Percentiles rank a stretch among this genome's conserved stretches.
Conservation (phyloP, 164 flowering plant genomes). For the Umbellularia californica region DNA sequence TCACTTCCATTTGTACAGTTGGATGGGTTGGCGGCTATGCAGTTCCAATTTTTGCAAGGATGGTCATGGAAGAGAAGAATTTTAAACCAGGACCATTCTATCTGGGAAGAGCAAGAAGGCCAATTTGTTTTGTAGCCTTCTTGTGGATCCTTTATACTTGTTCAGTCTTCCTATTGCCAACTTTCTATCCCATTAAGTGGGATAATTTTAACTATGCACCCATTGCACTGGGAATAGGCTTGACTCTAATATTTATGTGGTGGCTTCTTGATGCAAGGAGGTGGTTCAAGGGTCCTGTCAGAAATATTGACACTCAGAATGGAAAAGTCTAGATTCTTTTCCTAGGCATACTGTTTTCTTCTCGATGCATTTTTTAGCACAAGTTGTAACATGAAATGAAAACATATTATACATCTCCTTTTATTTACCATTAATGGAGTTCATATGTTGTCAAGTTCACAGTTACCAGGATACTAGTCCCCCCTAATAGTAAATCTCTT, state of each 20-base stretch:
- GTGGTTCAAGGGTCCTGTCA: conserved; percentile 77
- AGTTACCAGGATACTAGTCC: too few relatives aligned
- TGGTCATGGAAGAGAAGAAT: conserved; percentile 57
- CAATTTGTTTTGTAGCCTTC: conserved; percentile 61
- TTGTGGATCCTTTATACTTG: conserved; percentile 73
- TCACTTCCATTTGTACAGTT: conserved; percentile 58
- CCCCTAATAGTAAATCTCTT: too few relatives aligned
- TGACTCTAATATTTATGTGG: conserved; percentile 60
- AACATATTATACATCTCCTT: too few relatives aligned
- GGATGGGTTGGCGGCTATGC: conserved; percentile 93
- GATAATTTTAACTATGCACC: conserved; percentile 69
- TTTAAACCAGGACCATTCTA: conserved; percentile 64
- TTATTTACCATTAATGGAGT: too few relatives aligned
- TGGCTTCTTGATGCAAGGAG: conserved; percentile 67
- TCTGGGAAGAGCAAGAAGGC: conserved; percentile 59
- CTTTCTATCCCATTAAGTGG: conserved; percentile 54
- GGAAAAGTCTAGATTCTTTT: conserved; percentile 10
- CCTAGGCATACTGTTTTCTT: not conserved
- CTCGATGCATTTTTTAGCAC: not conserved
- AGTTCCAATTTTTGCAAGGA: conserved; percentile 64
- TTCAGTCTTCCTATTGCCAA: conserved; percentile 59
- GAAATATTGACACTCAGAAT: conserved; percentile 48
- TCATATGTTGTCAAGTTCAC: too few relatives aligned
- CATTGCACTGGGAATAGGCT: conserved; percentile 38
- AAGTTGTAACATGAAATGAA: not conserved